Evolutionary conservation across 495 filamentous ascomycete genomes (phyloP).

Genomic region (Talaromyces wortmannii): DNA sequence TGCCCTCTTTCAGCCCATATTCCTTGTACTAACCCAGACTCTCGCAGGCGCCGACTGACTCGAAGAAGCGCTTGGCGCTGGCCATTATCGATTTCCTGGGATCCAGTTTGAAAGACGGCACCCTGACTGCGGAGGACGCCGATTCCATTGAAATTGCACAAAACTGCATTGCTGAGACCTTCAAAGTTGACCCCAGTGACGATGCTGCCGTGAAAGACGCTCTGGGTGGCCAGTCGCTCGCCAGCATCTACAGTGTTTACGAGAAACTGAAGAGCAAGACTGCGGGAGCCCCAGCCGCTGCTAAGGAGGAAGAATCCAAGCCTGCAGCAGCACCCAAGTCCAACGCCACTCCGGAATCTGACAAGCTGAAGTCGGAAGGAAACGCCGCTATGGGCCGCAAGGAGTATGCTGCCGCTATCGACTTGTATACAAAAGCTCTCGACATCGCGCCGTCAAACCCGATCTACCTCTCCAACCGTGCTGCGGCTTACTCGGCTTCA

Average conservation of each 20-base stretch:
- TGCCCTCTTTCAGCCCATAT: background rate
- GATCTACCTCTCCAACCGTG: conserved; percentile 96
- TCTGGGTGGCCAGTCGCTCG: conserved; percentile 74
- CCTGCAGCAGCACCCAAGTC: conserved; percentile 19
- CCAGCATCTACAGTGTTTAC: conserved; percentile 88
- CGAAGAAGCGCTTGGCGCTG: conserved; percentile 94
- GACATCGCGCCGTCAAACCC: conserved; percentile 76
- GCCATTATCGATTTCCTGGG: conserved; percentile 94
- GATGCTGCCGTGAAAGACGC: conserved; percentile 66
- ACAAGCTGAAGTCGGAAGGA: conserved; percentile 81
- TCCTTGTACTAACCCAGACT: background rate
- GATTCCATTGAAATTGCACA: conserved; percentile 89
- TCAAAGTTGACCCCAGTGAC: conserved; percentile 84
- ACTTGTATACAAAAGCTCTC: conserved; percentile 78
- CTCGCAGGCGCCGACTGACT: conserved; percentile 49
- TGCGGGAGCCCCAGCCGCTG: conserved; percentile 23
- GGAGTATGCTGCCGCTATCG: conserved; percentile 76
- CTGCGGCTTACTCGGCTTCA: conserved; percentile 77
- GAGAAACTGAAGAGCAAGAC: conserved; percentile 82
- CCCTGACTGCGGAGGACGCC: conserved; percentile 74
- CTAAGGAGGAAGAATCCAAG: conserved; percentile 13
- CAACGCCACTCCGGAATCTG: conserved; percentile 52
- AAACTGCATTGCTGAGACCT: conserved; percentile 89
- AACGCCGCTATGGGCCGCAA: conserved; percentile 91
- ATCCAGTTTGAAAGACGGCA: conserved; percentile 80